A percentile compares a stretch with the other conserved stretches of the same genome.
Conservation (phyloP, 371 early-diverging fungal species). For the Mortierella sp. region DNA sequence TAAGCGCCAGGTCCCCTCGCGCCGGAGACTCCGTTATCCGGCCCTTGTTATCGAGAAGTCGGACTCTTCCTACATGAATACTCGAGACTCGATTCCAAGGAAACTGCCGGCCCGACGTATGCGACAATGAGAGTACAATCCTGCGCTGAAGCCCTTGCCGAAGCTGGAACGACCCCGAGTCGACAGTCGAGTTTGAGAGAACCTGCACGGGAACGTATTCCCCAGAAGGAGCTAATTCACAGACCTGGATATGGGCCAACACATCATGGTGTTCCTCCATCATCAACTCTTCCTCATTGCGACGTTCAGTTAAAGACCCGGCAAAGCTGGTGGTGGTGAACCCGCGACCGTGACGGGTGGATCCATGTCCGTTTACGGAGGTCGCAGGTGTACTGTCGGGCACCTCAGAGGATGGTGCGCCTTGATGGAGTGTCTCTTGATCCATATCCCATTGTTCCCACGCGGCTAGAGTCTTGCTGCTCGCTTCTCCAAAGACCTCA, state of each 20-base stretch:
- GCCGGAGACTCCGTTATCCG: constrained; percentile 65
- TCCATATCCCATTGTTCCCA: constrained; percentile 74
- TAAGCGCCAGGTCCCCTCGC: constrained; percentile 65
- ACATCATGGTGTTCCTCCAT: constrained; percentile 81
- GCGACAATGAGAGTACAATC: constrained; percentile 76
- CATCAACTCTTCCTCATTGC: constrained; percentile 78
- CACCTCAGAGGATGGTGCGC: not conserved
- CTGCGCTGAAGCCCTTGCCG: constrained; percentile 91
- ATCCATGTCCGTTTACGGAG: constrained; percentile 1
- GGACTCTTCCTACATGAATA: constrained; percentile 73
- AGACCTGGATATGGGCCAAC: constrained; percentile 75
- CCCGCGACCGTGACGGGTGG: constrained; percentile 7
- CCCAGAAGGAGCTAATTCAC: constrained; percentile 76
- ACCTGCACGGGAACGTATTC: constrained; percentile 83
- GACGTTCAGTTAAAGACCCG: constrained; percentile 59
- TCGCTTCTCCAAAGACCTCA: constrained; percentile 76
- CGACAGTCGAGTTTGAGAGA: constrained; percentile 62
- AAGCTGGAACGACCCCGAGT: constrained; percentile 76
- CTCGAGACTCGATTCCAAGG: constrained; percentile 69
- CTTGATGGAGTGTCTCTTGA: constrained; percentile 33
- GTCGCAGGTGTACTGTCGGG: constrained; percentile 2
- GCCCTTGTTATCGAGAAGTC: constrained; percentile 77
- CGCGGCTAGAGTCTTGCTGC: constrained; percentile 58
- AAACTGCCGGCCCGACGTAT: constrained; percentile 81
- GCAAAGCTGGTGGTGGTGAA: constrained; percentile 21